Evolutionary conservation across 495 filamentous ascomycete genomes (phyloP), one percentile per base, ranked within the genome.

Genomic region (Xylaria palmicola): DNA sequence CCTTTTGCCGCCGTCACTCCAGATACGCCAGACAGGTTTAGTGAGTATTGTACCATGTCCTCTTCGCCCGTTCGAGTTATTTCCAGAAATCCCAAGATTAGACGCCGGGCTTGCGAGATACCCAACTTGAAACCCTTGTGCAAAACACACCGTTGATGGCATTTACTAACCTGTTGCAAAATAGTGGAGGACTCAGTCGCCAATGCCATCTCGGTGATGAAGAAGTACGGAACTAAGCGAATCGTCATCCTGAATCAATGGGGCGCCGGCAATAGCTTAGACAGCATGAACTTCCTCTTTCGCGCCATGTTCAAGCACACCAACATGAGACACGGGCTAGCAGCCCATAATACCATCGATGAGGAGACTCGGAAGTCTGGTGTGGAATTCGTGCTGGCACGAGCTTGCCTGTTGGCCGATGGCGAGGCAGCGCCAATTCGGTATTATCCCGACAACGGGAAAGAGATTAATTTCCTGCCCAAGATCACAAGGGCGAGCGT

Each of bases 401-500:
- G 63, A 29, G 59, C 63, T 12, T 52, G 48, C 17, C 49, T 62
- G 22, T 40, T 65, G 6, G 53, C 60, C 15, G 63, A 65, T 0
- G 63, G 63, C 1, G 59, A 62, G 6, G 51, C 63, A 6, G 53
- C 20, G 4, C 40, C 40, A n/a, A 49, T 63, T 22, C 54, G n/a
- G 37, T 4, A 51, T 10, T 76, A 32, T 17, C 51, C 59, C 4
- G 60, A 63, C 4, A 27, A 63, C 26, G 63, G 63, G 2, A 30
- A 58, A 22, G 47, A 24, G 2, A 45, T 24, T 10, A 22, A 32
- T 15, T 40, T 56, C n/a, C 24, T 59, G 41, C 55, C 62, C 10
- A 65, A 61, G 37, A 73, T 79, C 39, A 74, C 72, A 26, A 72
- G 75, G 67, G 64, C 54, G 36, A 79, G 77, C 60, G 74, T 79